Evolutionary conservation across 768 basidiomycete species (phyloP), one percentile per base, ranked within the genome.

Genomic region (Lentinula boryana): DNA sequence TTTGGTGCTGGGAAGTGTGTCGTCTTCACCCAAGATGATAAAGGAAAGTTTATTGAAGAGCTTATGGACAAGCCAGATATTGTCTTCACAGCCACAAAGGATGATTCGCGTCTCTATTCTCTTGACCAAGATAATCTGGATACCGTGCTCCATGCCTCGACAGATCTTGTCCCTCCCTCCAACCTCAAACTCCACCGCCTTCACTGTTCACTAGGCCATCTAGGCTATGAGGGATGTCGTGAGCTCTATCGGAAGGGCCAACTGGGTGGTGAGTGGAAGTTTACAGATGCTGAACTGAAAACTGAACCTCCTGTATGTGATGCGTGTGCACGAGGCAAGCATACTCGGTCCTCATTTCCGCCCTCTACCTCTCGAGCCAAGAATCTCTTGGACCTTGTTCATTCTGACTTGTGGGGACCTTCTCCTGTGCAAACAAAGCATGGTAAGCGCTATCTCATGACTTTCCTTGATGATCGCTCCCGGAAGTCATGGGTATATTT

Each of bases 381-480:
- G 0, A 61, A 56, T 0, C 50, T 70, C 49, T 67, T 73, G 5
- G 63, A 65, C 4, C 65, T 63, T 3, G 64, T 76, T 15, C 72
- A 72, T 60, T 62, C 64, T 43, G 74, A 76, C 52, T 32, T 75
- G 1, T 60, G 69, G 10, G 73, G 74, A 21, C 74, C 72, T 8
- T 55, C 73, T 3, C 62, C 68, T 6, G 57, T 63, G 5, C 38
- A 56, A 33, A 64, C 58, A 4, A 60, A 31, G 9, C 61, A 68
- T 38, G 71, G 70, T 2, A 62, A 64, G 36, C 64, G 54, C 3
- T 75, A 74, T 62, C 72, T 68, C 68, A 60, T 71, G 3, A 68
- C 67, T 2, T 74, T 74, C 63, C 70, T 74, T 46, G 68, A 71
- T 59, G 67, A 72, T 54, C 59, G 43, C 35, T 63, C 68, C 3